phyloP scores from a whole-genome alignment of 495 filamentous ascomycete species.

The Barbatosphaeria neglecta region DNA sequence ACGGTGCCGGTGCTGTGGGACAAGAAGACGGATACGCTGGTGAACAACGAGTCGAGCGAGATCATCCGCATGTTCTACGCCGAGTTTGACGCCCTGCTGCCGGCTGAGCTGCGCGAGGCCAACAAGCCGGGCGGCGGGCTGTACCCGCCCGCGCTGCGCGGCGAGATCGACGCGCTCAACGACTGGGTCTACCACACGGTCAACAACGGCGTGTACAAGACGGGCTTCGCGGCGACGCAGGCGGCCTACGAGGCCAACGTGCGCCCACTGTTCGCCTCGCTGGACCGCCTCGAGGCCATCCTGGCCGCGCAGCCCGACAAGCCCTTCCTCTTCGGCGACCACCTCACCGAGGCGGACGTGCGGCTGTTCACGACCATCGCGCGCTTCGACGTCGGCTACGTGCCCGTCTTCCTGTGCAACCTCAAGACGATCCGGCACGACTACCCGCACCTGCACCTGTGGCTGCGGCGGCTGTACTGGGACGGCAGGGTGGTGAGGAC shows the following conservation, averaged over 20 bases:
- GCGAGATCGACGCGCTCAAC: constrained; percentile 63
- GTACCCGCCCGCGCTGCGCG: constrained; percentile 45
- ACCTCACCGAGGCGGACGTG: constrained; percentile 66
- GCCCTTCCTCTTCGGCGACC: constrained; percentile 52
- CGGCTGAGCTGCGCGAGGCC: constrained; percentile 44
- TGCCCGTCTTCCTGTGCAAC: constrained; percentile 78
- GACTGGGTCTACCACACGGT: constrained; percentile 75
- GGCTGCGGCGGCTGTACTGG: constrained; percentile 62
- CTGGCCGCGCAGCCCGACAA: constrained; percentile 39
- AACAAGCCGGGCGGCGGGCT: constrained; percentile 34
- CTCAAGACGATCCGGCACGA: constrained; percentile 64
- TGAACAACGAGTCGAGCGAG: constrained; percentile 68
- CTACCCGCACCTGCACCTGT: constrained; percentile 56
- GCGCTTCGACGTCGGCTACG: constrained; percentile 70
- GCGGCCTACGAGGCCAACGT: constrained; percentile 60
- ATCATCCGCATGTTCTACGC: constrained; percentile 58
- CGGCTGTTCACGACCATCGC: constrained; percentile 68
- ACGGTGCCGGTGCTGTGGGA: constrained; percentile 68
- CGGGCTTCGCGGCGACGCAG: constrained; percentile 40
- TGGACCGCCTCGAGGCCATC: constrained; percentile 57
- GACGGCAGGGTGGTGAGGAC: constrained; percentile 35
- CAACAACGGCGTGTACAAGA: constrained; percentile 75
- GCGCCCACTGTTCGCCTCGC: constrained; percentile 52
- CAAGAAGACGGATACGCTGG: constrained; percentile 52
- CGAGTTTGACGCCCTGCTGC: constrained; percentile 63